Evolutionary conservation across 768 basidiomycete genomes (phyloP), one percentile per base, ranked within the genome.

Genomic region (Trametes cingulata): DNA sequence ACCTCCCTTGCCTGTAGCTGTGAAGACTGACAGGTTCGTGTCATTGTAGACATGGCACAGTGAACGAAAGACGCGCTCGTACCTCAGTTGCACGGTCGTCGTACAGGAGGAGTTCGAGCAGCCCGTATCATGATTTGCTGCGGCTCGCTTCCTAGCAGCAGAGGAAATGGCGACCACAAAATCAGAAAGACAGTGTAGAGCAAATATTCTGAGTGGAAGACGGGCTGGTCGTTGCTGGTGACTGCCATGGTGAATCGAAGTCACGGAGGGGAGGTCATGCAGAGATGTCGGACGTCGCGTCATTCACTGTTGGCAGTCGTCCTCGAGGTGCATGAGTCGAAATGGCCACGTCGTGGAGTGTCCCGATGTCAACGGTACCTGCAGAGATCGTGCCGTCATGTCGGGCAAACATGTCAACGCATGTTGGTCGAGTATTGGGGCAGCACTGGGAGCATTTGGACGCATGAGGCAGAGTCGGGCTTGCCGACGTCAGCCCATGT

Each of bases 311-410:
- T 33, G 29, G 29, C 29, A 4, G 29, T 33, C 29, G 29, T 33
- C 29, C 29, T 33, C 29, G 29, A 12, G 43, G 20, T 9, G 20
- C 6, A 13, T 6, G 27, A 22, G 15, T 20, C 19, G 14, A 6
- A 12, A 22, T 17, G 6, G 50, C 17, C 6, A n/a, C 12, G 50
- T 22, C 50, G 50, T 40, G 50, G 36, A 10, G 15, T 19, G 20
- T 40, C 50, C 50, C 50, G 49, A 50, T 22, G 50, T 52, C 50
- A 24, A 52, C 37, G 50, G 24, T 10, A 10, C 50, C 50, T 48
- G 46, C 7, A 45, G 22, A 45, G 19, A 45, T 45, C 22, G 13
- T 13, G 43, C 22, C 43, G 8, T 9, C 43, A 20, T 15, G 19
- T n/a, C 43, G 43, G 43, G 43, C 6, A 33, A 10, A 33, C 10